These are phyloP conservation scores for Ceratocystis papillata DNA, from an alignment of 2,329 filamentous ascomycete genomes.

Conservation along the genomic window DNA sequence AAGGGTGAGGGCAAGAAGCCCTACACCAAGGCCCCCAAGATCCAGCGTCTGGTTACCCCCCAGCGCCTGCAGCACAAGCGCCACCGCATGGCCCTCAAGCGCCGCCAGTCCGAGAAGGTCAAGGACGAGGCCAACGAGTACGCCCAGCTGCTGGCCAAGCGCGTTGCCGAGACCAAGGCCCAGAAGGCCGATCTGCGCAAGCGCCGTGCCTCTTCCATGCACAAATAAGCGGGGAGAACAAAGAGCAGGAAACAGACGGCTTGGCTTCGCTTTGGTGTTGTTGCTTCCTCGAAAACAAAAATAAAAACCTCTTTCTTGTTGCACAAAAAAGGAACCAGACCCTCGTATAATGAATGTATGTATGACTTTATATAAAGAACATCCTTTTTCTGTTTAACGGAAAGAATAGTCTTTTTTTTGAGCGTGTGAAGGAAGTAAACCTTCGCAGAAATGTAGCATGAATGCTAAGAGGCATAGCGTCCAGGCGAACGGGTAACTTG, in stretches of 20 bases:
- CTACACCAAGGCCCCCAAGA: conserved; percentile 99
- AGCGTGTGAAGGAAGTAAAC: neutral
- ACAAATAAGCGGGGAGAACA: conserved; percentile 52
- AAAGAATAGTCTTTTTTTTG: too few species aligned
- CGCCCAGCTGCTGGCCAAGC: conserved; percentile 89
- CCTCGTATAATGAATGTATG: conserved; percentile 1
- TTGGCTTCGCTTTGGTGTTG: neutral
- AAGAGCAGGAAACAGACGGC: neutral
- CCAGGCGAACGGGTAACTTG: too few species aligned
- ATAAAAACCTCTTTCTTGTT: conserved; percentile 15
- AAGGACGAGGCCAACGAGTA: conserved; percentile 99
- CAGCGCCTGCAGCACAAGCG: conserved; percentile 99
- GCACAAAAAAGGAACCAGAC: neutral
- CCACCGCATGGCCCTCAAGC: conserved; percentile 95
- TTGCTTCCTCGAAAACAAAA: conserved; percentile 19
- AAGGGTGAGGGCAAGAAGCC: conserved; percentile 95
- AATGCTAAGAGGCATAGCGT: too few species aligned
- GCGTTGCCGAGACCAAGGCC: conserved; percentile 90
- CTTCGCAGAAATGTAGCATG: neutral
- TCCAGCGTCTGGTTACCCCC: conserved; percentile 98
- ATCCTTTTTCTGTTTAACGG: neutral
- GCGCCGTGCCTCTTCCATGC: conserved; percentile 91
- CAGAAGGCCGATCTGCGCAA: conserved; percentile 90
- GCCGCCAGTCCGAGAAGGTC: conserved; percentile 88
- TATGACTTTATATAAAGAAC: neutral